Evolutionary conservation across 2,329 filamentous ascomycete genomes (phyloP).

Genomic region (Aspergillus sp.): DNA sequence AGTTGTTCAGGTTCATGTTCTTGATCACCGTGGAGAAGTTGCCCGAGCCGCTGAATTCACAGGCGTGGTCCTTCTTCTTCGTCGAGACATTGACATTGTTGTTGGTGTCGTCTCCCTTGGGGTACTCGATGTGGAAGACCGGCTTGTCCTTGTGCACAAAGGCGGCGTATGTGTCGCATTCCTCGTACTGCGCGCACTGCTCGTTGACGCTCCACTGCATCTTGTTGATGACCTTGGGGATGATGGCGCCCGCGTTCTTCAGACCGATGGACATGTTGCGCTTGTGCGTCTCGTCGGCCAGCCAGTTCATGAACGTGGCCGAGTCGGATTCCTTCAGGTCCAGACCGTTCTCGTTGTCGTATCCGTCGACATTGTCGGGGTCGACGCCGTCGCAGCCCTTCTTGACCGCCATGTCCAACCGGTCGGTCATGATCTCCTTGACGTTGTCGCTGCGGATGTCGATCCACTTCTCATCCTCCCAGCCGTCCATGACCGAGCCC

Average conservation of each 20-base stretch:
- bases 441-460: constrained; percentile 59
- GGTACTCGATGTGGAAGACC: constrained; percentile 74
- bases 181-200: constrained; percentile 61
- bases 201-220: constrained; percentile 70
- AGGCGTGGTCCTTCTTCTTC: constrained; percentile 42
- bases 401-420: constrained; percentile 58
- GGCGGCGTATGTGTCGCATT: constrained; percentile 58
- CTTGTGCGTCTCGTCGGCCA: constrained; percentile 54
- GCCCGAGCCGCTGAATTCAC: constrained; percentile 46
- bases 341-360: constrained; percentile 64
- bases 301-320: constrained; percentile 60
- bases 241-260: constrained; percentile 67
- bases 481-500: constrained; percentile 60
- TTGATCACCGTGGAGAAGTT: constrained; percentile 66
- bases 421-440: constrained; percentile 62
- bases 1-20: constrained; percentile 63
- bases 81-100: constrained; percentile 34
- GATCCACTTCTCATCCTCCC: constrained; percentile 68
- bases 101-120: constrained; percentile 47
- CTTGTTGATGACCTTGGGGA: constrained; percentile 49
- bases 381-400: constrained; percentile 70
- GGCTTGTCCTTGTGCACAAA: constrained; percentile 64
- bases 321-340: constrained; percentile 57
- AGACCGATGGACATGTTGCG: constrained; percentile 63
- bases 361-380: constrained; percentile 70